Evolutionary conservation across 1,139 yeast genomes (phyloP), one percentile per base, ranked within the genome.

Genomic region (Pichia sp.): DNA sequence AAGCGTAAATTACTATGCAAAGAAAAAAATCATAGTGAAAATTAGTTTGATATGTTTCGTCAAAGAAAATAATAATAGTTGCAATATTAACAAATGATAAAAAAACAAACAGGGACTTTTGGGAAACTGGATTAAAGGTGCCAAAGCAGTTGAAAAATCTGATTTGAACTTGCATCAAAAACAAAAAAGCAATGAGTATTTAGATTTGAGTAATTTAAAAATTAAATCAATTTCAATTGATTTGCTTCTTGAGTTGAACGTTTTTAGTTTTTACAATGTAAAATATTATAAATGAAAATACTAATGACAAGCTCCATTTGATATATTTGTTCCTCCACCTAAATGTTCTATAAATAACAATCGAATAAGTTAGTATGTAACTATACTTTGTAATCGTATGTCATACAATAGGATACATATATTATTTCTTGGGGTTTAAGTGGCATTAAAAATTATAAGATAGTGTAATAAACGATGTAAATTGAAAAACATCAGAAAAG

Each of bases 131-230:
- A 73, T 57, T 38, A 74, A 61, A 0, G 77, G 77, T 1, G 60
- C 48, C 3, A 73, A 46, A 0, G 74, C 74, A 28, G 58, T 55
- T 6, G 74, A 62, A 13, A 75, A 59, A 67, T 59, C 11, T 65
- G 62, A 0, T 62, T 59, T 1, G 76, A 75, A 48, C 67, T 71
- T 6, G 70, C 57, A 25, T 76, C 77, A 36, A 67, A 61, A n/a
- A 72, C 61, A 48, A 73, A 58, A 50, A 65, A 70, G 43, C 67
- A 68, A 29, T 70, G 62, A 47, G 77, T 58, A 58, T 78, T 77
- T 58, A 78, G 65, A 45, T 68, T 61, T 0, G 83, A 75, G 58
- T 77, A 78, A 6, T 74, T 64, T n/a, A 70, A 65, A 56, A 75
- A 75, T 0, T 83, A 77, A 16, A 72, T 47, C 22, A 78, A 56